Evolutionary conservation across 1,284 basidiomycete species (phyloP).

Genomic region (Boletellus dicymbophilus): DNA sequence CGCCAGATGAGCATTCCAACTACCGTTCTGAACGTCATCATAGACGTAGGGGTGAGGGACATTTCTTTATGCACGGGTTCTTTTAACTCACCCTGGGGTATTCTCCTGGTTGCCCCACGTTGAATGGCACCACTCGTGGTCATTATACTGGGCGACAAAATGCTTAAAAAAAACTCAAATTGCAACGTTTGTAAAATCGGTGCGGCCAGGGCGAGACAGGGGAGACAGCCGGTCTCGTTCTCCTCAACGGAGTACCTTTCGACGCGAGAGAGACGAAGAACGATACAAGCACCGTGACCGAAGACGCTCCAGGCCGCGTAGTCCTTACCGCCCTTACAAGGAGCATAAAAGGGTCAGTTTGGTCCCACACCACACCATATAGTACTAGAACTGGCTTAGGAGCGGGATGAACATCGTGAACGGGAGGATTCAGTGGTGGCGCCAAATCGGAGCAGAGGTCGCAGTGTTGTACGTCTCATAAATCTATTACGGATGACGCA

Average conservation of each 20-base stretch:
- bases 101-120: slow-evolving; percentile 27
- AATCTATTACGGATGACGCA: not conserved
- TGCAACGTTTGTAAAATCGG: not conserved
- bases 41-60: slow-evolving; percentile 28
- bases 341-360: slow-evolving; percentile 10
- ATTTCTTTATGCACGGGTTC: not conserved
- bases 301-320: slow-evolving; percentile 27
- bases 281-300: slow-evolving; percentile 6
- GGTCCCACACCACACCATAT: not conserved
- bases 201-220: slow-evolving; percentile 16
- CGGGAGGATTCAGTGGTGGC: slow-evolving; percentile 2
- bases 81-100: slow-evolving; percentile 21
- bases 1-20: slow-evolving; percentile 3
- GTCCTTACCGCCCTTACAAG: slow-evolving; percentile 11
- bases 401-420: slow-evolving; percentile 2
- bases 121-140: slow-evolving; percentile 1
- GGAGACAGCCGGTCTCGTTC: slow-evolving; percentile 26
- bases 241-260: slow-evolving; percentile 14
- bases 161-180: slow-evolving; percentile 4
- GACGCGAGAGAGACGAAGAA: slow-evolving; percentile 11
- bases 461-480: slow-evolving; percentile 31
- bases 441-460: slow-evolving; percentile 16
- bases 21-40: slow-evolving; percentile 8
- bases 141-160: slow-evolving; percentile 22
- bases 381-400: slow-evolving; percentile 2